Base-by-base conservation (phyloP, 306 rosid species). In the Rosa multiflora region DNA sequence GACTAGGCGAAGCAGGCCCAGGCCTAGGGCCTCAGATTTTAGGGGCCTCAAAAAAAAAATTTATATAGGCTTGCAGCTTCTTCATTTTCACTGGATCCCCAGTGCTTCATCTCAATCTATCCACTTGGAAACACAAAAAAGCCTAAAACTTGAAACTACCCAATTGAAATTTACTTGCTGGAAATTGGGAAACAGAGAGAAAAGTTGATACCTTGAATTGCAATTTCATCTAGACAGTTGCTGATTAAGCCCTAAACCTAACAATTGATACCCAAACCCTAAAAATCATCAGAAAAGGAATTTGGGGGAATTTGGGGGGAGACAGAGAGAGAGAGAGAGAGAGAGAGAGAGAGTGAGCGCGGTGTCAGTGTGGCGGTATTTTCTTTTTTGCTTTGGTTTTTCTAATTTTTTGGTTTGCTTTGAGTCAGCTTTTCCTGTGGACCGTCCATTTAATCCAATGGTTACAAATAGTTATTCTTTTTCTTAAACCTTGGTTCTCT, bases 231-330 rank as follows among this genome's bases (percentile, higher is more conserved):
- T n/a, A 4, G 71, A 49, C 26, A 49, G 48, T 4, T 67, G 21
- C 47, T 15, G 67, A 20, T 56, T 42, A 17, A 69, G 74, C 77
- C 82, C 67, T 72, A 63, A 21, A 49, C 63, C 29, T 18, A 8
- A 17, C 21, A 15, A 18, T 17, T 5, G 8, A 5, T 7, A 48
- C 12, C 17, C 32, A 40, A 68, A 68, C 72, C 72, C 51, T 67
- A 67, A 43, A 63, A 35, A 35, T 61, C 12, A 62, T 32, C 3
- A 32, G 2, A 32, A 32, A 1, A 32, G 5, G 66, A 29, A 26
- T 29, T 62, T 26, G 67, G 61, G 26, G 61, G 40, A n/a, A n/a
- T n/a, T n/a, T n/a, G n/a, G n/a, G n/a, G n/a, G n/a, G n/a, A n/a
- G n/a, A n/a, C n/a, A n/a, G 35, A 32, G 35, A 47, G 51, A 47